Base-by-base conservation (phyloP, 768 basidiomycete genomes). In the Sutorius australiensis region DNA sequence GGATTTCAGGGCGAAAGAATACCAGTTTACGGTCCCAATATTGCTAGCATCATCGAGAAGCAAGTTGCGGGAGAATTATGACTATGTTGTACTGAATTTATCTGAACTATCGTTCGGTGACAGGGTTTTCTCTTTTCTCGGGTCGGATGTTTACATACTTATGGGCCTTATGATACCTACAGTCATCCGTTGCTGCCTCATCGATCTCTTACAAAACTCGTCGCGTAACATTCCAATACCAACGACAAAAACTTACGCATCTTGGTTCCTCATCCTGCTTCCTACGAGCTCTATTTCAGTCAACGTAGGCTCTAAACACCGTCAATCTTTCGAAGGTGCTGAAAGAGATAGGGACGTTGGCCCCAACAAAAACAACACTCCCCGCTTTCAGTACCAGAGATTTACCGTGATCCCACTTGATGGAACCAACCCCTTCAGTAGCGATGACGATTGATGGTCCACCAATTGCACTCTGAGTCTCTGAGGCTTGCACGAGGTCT, bases 371-470 rank as follows among this genome's bases (percentile, higher is more conserved):
- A 57, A 89, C 70, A 19, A 92, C 92, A 58, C 85, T 84, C 5
- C 95, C 95, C 36, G 78, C 64, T 16, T 69, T 68, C 16, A 86
- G 55, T 4, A 75, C 70, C 48, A 88, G 50, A 9, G 57, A 59
- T 42, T 68, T 69, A 50, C 58, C 57, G 36, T 51, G 64, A 12
- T 63, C 72, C 85, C 84, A 90, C 27, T 45, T 59, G 2, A 91
- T 65, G 28, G 58, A 63, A 0, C 90, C 92, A 1, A 61, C 64
- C 0, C 93, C 92, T 19, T 78, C 76, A 0, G 89, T 92, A 14
- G 87, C 81, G 52, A 98, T 86, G 11, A 78, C 74, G 37, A 99
- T 77, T 63, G 92, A 95, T 7, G 97, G 97, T 0, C 95, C 97
- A 0, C 81, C 79, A 10, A 98, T 67, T 8, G 77, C 70, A 11